Base-by-base conservation (phyloP, 306 rosid species). In the Prosopis cineraria region DNA sequence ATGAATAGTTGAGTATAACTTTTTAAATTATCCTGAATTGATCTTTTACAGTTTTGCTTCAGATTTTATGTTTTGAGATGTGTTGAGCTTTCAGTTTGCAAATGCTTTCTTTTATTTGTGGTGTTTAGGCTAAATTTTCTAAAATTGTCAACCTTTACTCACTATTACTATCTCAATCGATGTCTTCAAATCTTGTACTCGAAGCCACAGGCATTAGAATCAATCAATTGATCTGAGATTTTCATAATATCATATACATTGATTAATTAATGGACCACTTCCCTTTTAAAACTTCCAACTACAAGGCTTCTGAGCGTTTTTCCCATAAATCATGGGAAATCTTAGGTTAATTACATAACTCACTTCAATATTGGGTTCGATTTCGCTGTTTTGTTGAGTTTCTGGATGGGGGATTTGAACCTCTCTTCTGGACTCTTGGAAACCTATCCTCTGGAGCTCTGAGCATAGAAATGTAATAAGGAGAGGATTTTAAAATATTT, bases 291-390 rank as follows among this genome's bases (percentile, higher is more conserved):
- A n/a, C 27, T 52, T 1, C 59, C 59, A 52, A 55, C 30, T 55
- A 22, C 62, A 10, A 24, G 33, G 63, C 24, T 55, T 55, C 12
- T 16, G 14, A 3, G 6, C 14, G 33, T 31, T 24, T 11, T 24
- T 55, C 1, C 3, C 63, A 55, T 55, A 55, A 53, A 4, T 55
- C 17, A 1, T 24, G 27, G 33, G 33, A 55, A 55, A 55, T 24
- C 19, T 55, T 55, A 3, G 31, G 24, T 55, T 55, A 55, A 24
- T 55, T 24, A 11, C 33, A 25, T 55, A 25, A 11, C 63, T 55
- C 50, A 20, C 59, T 52, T n/a, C 59, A n/a, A 52, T 52, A n/a
- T 66, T 75, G 68, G 70, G 33, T 76, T 68, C 63, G 80, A 62
- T 78, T 78, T 72, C 4, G 31, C 22, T 59, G 37, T 63, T 69